Conservation (phyloP, 2,329 filamentous ascomycete genomes). For the Fusarium armeniacum region DNA sequence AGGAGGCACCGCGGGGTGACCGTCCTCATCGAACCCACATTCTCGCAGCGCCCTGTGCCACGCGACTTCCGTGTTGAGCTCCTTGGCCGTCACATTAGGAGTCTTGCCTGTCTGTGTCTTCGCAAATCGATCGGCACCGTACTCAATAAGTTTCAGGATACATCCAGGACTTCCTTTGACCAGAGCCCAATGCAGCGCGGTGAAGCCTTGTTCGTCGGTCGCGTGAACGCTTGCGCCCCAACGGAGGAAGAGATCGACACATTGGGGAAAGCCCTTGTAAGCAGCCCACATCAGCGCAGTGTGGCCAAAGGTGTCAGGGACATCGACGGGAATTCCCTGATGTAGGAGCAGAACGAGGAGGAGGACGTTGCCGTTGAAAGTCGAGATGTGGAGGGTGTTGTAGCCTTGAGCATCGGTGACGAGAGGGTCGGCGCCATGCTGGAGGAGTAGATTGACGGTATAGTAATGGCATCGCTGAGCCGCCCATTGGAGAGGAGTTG, state of each 20-base stretch:
- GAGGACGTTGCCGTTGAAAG: slow-evolving; percentile 95
- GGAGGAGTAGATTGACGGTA: slow-evolving; percentile 90
- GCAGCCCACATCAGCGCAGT: slow-evolving; percentile 98
- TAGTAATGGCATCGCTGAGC: slow-evolving; percentile 98
- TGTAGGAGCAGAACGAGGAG: slow-evolving; percentile 91
- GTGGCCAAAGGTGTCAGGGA: slow-evolving; percentile 89
- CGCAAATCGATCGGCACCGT: slow-evolving; percentile 92
- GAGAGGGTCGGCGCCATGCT: slow-evolving; percentile 92
- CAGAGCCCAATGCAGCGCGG: slow-evolving; percentile 94
- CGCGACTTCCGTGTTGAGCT: slow-evolving; percentile 86
- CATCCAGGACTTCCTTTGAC: slow-evolving; percentile 93
- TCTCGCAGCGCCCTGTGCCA: slow-evolving; percentile 89
- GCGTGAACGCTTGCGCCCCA: slow-evolving; percentile 97
- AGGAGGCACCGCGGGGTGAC: slow-evolving; percentile 75
- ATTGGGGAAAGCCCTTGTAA: slow-evolving; percentile 95
- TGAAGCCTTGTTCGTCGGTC: slow-evolving; percentile 91
- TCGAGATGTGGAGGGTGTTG: slow-evolving; percentile 96
- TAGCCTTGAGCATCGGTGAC: slow-evolving; percentile 96
- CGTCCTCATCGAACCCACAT: slow-evolving; percentile 86
- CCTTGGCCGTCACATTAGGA: slow-evolving; percentile 84
- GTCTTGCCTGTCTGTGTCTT: slow-evolving; percentile 93
- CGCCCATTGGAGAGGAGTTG: slow-evolving; percentile 96
- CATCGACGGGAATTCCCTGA: slow-evolving; percentile 94
- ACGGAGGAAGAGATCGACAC: slow-evolving; percentile 90
- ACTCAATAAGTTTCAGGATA: slow-evolving; percentile 94